Percentiles rank a stretch among this genome's conserved stretches.
phyloP scores from a whole-genome alignment of 768 basidiomycete genomes.

The Russula sp. region DNA sequence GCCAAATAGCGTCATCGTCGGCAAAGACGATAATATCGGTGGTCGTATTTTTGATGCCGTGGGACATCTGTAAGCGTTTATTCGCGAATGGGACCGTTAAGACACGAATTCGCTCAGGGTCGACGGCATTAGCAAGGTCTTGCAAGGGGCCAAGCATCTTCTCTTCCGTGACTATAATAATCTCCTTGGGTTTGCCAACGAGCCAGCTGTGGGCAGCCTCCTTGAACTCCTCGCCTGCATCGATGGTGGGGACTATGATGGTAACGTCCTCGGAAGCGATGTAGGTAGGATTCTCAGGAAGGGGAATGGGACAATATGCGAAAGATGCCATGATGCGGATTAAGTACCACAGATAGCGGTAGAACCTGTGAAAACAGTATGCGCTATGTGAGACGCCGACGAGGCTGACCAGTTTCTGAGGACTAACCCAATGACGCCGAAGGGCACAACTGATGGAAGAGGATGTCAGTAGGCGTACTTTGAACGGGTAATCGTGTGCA shows the following conservation, averaged over 20 bases:
- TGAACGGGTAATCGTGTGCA: conserved; percentile 30
- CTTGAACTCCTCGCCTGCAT: conserved; percentile 93
- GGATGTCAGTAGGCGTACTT: background rate
- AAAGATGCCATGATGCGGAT: conserved; percentile 75
- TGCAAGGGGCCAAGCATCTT: conserved; percentile 86
- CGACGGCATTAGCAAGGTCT: conserved; percentile 81
- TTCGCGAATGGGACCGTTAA: conserved; percentile 90
- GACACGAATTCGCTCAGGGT: conserved; percentile 76
- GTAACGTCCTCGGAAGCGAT: conserved; percentile 89
- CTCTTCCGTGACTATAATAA: conserved; percentile 73
- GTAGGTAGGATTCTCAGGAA: conserved; percentile 88
- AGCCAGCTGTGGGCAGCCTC: conserved; percentile 91
- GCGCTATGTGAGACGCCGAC: background rate
- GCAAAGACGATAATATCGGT: conserved; percentile 94
- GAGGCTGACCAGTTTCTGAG: background rate
- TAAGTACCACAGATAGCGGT: conserved; percentile 88
- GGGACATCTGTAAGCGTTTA: conserved; percentile 90
- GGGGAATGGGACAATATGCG: conserved; percentile 81
- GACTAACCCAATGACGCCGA: conserved; percentile 76
- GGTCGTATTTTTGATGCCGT: conserved; percentile 83
- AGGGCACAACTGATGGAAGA: conserved; percentile 65
- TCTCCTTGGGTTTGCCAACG: conserved; percentile 82
- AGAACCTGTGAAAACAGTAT: conserved; percentile 49
- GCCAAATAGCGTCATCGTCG: conserved; percentile 96
- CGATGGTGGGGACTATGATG: conserved; percentile 93